Base-by-base conservation (phyloP, 2,329 filamentous ascomycete genomes). In the Aureobasidium subglaciale region DNA sequence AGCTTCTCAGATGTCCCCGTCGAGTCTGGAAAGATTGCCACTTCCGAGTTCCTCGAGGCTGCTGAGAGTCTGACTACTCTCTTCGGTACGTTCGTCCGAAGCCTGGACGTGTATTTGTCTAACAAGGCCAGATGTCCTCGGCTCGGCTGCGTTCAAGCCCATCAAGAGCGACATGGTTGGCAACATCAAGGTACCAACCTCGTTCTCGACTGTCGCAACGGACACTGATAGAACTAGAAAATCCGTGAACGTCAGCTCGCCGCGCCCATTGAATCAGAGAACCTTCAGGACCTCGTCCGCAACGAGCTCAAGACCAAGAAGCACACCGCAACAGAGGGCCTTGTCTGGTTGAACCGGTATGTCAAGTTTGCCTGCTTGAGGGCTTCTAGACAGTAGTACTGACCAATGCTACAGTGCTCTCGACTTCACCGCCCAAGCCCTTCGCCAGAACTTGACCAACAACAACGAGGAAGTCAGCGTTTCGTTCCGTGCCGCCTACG, bases 281-380 rank as follows among this genome's bases (percentile, higher is more conserved):
- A 84, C 56, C 78, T 99, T 56, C 93, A 99, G 75, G 82, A 85
- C 43, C 87, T 97, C 46, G 86, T 88, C 64, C 71, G 84, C 62
- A 93, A 91, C 70, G 93, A 99, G 78, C 78, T 96, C 69, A 91
- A 90, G 78, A 80, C 83, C 60, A 92, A 91, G 79, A 91, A 93
- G 74, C 88, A 96, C 76, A 81, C 76, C 56, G 92, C 93, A 55
- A 86, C 90, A 11, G 91, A 96, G 74, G 93, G 91, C 54, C 79
- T 96, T 50, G 72, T 97, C 59, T 99, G 93, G 93, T 81, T 96
- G 59, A 80, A 86, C 63, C 87, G 92, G 88, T 95, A 79, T 59
- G 79, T 63, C 49, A n/a, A n/a, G n/a, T n/a, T n/a, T n/a, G 56
- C 20, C 55, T 42, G 52, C 58, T 24, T 25, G 46, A 15, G 42